Base-by-base conservation (phyloP, 2,329 filamentous ascomycete species). In the Peltaster fructicola region DNA sequence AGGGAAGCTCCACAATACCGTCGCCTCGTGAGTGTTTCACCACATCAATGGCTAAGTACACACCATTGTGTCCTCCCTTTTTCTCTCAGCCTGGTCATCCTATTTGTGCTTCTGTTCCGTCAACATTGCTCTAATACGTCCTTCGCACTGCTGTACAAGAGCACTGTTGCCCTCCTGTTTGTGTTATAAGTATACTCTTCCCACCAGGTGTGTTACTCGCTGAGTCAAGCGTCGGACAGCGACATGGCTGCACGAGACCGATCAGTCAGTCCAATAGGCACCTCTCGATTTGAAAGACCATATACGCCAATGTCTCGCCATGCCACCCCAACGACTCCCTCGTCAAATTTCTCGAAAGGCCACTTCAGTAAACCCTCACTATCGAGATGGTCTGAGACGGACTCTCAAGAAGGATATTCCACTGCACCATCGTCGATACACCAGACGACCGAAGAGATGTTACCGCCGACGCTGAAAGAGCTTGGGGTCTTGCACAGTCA, bases 261-360 rank as follows among this genome's bases (percentile, higher is more conserved):
- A 9, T 26, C 25, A 20, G 33, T 47, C 17, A 43, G 39, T 15
- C 43, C 43, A 4, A 24, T 47, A 10, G 44, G 43, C 25, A 34
- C 44, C 14, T 40, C 36, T 8, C 33, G 37, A 10, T 47, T 47
- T 33, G 44, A 47, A 30, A 23, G 23, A 25, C 38, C 41, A 6
- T 44, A 34, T 26, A 17, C 27, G 16, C 32, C 39, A 9, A 35
- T 35, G 8, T 29, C 25, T 18, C 31, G 22, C 24, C 29, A 12
- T 17, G 21, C 23, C 7, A 30, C 35, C n/a, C 25, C 30, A 9
- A 34, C 38, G 14, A 27, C 33, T 15, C 29, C 21, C 24, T 20
- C 12, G 18, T 24, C 14, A 12, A 21, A 29, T 23, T 20, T 29
- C 26, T 20, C 26, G 19, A 19, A 29, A 20, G 6, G 17, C 26